Evolutionary conservation across 2,329 filamentous ascomycete genomes (phyloP).

Genomic region (Huntiella abstrusa): DNA sequence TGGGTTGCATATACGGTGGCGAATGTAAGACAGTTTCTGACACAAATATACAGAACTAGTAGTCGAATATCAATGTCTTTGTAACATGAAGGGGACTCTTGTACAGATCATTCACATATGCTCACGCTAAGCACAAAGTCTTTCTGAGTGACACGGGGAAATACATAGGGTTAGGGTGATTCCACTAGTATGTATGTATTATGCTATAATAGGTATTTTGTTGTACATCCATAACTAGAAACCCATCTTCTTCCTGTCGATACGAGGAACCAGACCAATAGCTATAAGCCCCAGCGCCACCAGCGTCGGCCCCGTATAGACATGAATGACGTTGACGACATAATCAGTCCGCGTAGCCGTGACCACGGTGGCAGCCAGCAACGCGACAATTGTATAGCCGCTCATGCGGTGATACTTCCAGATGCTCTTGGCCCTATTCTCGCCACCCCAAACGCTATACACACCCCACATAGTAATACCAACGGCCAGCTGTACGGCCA

Average conservation of each 20-base stretch:
- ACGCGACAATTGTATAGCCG: slow-evolving; percentile 54
- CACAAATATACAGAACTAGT: not conserved
- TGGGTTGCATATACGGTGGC: too few relatives aligned
- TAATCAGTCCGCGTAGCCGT: slow-evolving; percentile 63
- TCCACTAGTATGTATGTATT: not conserved
- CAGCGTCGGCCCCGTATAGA: slow-evolving; percentile 60
- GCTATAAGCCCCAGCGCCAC: slow-evolving; percentile 48
- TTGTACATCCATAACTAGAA: slow-evolving; percentile 11
- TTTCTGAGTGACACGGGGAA: too few relatives aligned
- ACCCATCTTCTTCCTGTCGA: slow-evolving; percentile 70
- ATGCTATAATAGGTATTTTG: not conserved
- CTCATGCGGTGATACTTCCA: slow-evolving; percentile 77
- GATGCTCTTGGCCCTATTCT: slow-evolving; percentile 58
- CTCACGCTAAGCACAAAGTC: too few relatives aligned
- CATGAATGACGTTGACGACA: slow-evolving; percentile 45
- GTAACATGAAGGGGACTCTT: too few relatives aligned
- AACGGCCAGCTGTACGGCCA: slow-evolving; percentile 55
- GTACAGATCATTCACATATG: too few relatives aligned
- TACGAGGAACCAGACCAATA: slow-evolving; percentile 54
- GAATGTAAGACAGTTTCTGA: too few relatives aligned
- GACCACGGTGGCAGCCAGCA: slow-evolving; percentile 55
- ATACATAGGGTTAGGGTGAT: too few relatives aligned
- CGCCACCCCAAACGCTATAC: slow-evolving; percentile 57
- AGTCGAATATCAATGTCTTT: too few relatives aligned
- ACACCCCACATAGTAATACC: slow-evolving; percentile 70